phyloP scores from a whole-genome alignment of 2,329 filamentous ascomycete species.

The Microthyrium microscopicum region DNA sequence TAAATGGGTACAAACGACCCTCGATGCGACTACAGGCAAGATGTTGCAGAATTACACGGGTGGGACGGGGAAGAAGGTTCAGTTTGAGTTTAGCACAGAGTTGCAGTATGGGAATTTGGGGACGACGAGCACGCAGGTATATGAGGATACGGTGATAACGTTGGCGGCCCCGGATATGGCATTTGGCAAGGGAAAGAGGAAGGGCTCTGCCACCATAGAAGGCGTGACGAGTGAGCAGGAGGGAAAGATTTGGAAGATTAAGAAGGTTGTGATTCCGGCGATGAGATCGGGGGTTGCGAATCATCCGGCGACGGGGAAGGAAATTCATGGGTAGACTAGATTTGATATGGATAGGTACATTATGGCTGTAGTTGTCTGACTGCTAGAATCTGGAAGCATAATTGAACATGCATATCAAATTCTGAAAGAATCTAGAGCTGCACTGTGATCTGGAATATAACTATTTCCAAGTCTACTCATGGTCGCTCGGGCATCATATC shows the following conservation, averaged over 20 bases:
- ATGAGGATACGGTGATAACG: background rate
- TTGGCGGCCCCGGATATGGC: background rate
- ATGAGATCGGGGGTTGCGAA: background rate
- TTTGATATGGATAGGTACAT: too few relatives aligned
- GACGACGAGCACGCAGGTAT: background rate
- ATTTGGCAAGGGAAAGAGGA: background rate
- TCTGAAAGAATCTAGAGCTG: too few relatives aligned
- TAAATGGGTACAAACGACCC: background rate
- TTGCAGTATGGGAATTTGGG: background rate
- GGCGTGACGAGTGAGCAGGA: too few relatives aligned
- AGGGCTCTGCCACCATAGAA: too few relatives aligned
- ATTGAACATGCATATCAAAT: too few relatives aligned
- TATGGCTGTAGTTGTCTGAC: too few relatives aligned
- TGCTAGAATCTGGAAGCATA: too few relatives aligned
- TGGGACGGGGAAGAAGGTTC: background rate
- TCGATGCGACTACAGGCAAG: background rate
- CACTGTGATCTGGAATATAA: too few relatives aligned
- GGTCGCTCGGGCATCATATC: too few relatives aligned
- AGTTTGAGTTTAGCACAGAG: background rate
- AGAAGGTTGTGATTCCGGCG: background rate
- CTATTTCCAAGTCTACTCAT: too few relatives aligned
- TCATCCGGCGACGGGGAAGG: conserved; percentile 1
- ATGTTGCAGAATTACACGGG: background rate
- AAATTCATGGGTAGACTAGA: conserved; percentile 1
- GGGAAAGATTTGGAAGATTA: too few relatives aligned